These are phyloP conservation scores for Xylona heveae DNA, from an alignment of 495 filamentous ascomycete genomes.

Conservation along the genomic window DNA sequence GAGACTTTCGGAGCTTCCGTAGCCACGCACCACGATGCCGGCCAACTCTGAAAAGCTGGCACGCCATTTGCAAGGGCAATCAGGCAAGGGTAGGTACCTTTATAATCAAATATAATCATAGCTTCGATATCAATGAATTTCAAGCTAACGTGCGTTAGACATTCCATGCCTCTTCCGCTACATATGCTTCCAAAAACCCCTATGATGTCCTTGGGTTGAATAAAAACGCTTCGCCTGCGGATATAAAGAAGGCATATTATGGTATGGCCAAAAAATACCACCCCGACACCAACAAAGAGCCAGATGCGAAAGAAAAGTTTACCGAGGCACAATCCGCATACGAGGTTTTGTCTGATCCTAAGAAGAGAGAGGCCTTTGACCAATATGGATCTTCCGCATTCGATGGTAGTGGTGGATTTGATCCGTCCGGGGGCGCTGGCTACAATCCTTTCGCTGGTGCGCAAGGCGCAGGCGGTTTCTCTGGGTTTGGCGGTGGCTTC, in stretches of 20 bases:
- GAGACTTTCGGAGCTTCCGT: no score
- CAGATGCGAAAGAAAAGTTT: constrained; percentile 81
- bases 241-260: constrained; percentile 98
- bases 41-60: no score
- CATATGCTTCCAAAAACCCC: constrained; percentile 51
- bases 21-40: no score
- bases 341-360: constrained; percentile 72
- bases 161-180: constrained; percentile 52
- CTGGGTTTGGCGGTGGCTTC: constrained; percentile 28
- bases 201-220: constrained; percentile 72
- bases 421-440: constrained; percentile 36
- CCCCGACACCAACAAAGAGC: constrained; percentile 92
- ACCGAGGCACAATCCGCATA: constrained; percentile 79
- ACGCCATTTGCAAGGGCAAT: no score
- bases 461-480: constrained; percentile 31
- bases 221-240: constrained; percentile 54
- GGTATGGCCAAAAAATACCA: constrained; percentile 95
- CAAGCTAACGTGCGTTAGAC: constrained; percentile 22
- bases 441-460: constrained; percentile 29
- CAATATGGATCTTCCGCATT: constrained; percentile 76
- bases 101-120: no score
- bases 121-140: no score
- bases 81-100: no score
- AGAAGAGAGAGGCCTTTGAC: constrained; percentile 83
- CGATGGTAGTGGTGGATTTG: constrained; percentile 52